Evolutionary conservation across 164 flowering plant genomes (phyloP).

Genomic region (Chimonanthus praecox): DNA sequence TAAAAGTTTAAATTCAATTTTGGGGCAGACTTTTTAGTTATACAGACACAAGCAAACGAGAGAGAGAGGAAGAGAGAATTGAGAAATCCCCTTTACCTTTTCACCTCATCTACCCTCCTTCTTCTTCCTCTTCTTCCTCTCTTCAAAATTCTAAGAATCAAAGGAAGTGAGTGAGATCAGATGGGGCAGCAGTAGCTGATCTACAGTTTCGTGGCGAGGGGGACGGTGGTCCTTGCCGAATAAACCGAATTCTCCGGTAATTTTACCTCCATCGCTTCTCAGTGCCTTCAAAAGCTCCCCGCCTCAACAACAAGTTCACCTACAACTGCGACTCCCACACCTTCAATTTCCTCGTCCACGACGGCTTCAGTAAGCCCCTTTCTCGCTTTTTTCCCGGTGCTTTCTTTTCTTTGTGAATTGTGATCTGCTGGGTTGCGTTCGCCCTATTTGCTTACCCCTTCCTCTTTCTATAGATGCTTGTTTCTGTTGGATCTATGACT

Average conservation of each 20-base stretch:
- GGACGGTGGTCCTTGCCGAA: conserved; percentile 23
- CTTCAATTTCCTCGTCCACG: conserved; percentile 28
- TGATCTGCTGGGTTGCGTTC: background rate
- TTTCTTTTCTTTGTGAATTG: background rate
- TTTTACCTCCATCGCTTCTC: conserved; percentile 23
- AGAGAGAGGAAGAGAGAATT: background rate
- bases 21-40: no score
- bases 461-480: background rate
- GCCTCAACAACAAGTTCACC: conserved; percentile 24
- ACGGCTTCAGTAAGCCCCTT: conserved; percentile 21
- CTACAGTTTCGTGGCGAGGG: conserved; percentile 26
- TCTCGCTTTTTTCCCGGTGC: background rate
- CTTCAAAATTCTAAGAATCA: background rate
- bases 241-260: conserved; percentile 25
- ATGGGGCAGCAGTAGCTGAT: conserved; percentile 26
- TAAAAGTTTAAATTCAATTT: no score
- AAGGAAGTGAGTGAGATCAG: background rate
- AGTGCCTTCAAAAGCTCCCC: conserved; percentile 27
- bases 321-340: conserved; percentile 28
- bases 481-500: background rate
- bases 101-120: background rate
- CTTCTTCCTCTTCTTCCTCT: background rate
- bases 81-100: background rate
- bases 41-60: background rate
- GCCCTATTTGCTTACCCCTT: background rate